These are phyloP conservation scores for Fusarium liriodendri DNA, from an alignment of 2,329 filamentous ascomycete species.

Conservation along the genomic window DNA sequence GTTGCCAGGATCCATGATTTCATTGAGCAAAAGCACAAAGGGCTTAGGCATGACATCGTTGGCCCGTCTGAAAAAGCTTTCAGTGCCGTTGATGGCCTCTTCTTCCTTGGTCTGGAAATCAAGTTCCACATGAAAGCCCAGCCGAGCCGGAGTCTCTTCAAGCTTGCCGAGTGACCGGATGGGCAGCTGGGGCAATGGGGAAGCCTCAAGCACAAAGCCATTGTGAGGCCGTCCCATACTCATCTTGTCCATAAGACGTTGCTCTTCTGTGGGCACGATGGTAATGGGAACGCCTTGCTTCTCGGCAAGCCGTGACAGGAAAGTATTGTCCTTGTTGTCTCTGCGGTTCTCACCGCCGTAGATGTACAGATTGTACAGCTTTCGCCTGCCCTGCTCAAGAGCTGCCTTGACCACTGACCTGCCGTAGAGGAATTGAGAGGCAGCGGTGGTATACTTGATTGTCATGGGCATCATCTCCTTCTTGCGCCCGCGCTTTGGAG, in stretches of 20 bases:
- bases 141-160: constrained; percentile 54
- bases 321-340: constrained; percentile 58
- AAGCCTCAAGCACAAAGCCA: constrained; percentile 87
- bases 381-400: constrained; percentile 72
- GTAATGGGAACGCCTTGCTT: constrained; percentile 65
- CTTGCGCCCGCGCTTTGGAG: constrained; percentile 35
- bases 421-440: constrained; percentile 93
- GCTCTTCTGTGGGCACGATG: constrained; percentile 68
- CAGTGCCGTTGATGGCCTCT: constrained; percentile 75
- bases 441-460: constrained; percentile 77
- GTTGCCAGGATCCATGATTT: constrained; percentile 88
- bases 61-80: constrained; percentile 57
- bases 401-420: constrained; percentile 84
- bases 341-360: constrained; percentile 69
- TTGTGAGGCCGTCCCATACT: constrained; percentile 88
- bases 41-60: constrained; percentile 63
- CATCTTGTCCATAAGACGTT: constrained; percentile 84
- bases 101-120: constrained; percentile 81
- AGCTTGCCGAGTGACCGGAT: constrained; percentile 68
- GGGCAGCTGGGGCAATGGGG: constrained; percentile 80
- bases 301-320: constrained; percentile 60
- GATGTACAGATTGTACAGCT: constrained; percentile 87
- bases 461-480: constrained; percentile 52
- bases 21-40: constrained; percentile 78
- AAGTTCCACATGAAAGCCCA: constrained; percentile 69